These are phyloP conservation scores for Aphanomyces invadans DNA, from an alignment of 352 stramenopile species.

Conservation along the genomic window DNA sequence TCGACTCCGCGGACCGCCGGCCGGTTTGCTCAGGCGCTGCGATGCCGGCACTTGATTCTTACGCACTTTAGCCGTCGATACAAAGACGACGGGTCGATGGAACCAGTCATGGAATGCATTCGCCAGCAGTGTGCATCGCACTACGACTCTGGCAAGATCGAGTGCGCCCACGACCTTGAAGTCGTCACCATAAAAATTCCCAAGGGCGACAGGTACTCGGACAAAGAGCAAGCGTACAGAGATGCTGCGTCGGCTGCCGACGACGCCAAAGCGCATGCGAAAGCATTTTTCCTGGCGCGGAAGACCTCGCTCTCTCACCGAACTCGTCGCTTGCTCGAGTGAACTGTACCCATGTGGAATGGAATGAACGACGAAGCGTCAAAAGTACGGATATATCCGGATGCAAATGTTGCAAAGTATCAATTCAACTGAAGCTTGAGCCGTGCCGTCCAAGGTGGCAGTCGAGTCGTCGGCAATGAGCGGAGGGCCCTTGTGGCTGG, in stretches of 20 bases:
- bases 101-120: neutral
- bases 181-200: neutral
- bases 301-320: neutral
- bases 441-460: neutral
- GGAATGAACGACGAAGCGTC: neutral
- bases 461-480: neutral
- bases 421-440: no score
- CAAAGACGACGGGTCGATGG: conserved; percentile 15
- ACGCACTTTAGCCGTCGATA: conserved; percentile 22
- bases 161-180: conserved; percentile 18
- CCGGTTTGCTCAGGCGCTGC: neutral
- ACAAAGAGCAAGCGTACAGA: neutral
- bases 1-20: conserved; percentile 4
- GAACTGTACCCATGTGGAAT: neutral
- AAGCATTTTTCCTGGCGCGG: neutral
- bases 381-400: neutral
- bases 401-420: neutral
- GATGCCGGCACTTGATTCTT: neutral
- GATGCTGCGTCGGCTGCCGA: neutral
- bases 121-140: neutral
- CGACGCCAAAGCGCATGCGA: conserved; percentile 6
- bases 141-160: neutral
- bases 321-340: neutral
- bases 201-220: neutral
- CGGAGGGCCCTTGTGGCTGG: no score